These are phyloP conservation scores for Cladosporium sp. DNA, from an alignment of 2,329 filamentous ascomycete genomes.

Conservation along the genomic window DNA sequence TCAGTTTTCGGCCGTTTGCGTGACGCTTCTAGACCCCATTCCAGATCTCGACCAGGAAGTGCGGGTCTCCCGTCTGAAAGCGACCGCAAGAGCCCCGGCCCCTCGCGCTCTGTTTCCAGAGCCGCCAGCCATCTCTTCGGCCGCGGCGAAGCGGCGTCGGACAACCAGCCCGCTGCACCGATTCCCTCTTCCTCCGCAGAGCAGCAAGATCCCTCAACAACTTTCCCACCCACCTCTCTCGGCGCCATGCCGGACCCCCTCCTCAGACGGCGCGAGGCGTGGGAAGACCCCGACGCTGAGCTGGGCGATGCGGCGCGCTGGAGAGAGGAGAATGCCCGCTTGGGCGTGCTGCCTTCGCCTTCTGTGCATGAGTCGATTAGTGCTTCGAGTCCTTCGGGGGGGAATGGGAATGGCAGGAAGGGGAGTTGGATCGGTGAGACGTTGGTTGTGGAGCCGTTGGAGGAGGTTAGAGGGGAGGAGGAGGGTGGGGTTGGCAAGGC, in stretches of 20 bases:
- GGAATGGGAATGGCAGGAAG: background rate
- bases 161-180: background rate
- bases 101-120: slow-evolving; percentile 3
- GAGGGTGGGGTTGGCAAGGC: background rate
- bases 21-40: background rate
- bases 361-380: slow-evolving; percentile 2
- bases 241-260: background rate
- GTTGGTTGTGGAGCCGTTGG: slow-evolving; percentile 17
- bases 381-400: background rate
- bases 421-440: slow-evolving; percentile 15
- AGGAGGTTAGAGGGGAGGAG: slow-evolving; percentile 5
- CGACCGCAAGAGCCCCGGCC: slow-evolving; percentile 3
- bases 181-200: background rate
- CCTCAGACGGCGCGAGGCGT: background rate
- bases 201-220: too few relatives aligned
- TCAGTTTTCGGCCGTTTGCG: slow-evolving; percentile 3
- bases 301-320: background rate
- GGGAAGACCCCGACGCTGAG: slow-evolving; percentile 9
- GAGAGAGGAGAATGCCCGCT: slow-evolving; percentile 10
- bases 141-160: background rate
- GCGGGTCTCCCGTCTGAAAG: background rate
- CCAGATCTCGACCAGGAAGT: too few relatives aligned
- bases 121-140: background rate
- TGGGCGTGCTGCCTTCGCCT: slow-evolving; percentile 30
- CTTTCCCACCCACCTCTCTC: too few relatives aligned